phyloP scores from a whole-genome alignment of 1,284 basidiomycete species.

The Salmacisia buchloeana region DNA sequence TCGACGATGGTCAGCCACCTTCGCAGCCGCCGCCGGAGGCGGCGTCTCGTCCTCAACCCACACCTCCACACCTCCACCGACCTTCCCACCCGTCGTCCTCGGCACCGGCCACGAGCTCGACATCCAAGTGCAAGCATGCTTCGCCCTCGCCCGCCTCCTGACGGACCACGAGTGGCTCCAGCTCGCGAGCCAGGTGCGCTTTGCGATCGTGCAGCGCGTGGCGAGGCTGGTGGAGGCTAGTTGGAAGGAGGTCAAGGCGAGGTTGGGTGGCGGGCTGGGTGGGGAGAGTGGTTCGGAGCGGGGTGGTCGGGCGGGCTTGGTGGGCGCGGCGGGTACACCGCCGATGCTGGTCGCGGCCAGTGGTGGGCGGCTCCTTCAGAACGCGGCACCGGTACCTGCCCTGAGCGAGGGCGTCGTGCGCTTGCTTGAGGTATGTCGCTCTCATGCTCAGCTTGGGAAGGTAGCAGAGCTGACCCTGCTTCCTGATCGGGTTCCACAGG shows the following conservation, averaged over 20 bases:
- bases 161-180: constrained; percentile 34
- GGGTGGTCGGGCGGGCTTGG: neutral
- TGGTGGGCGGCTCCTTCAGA: constrained; percentile 12
- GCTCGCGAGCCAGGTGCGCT: constrained; percentile 28
- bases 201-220: constrained; percentile 24
- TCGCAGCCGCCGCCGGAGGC: no score
- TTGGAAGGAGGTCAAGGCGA: neutral
- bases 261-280: neutral
- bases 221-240: constrained; percentile 24
- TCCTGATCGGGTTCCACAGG: no score
- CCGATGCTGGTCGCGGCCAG: constrained; percentile 12
- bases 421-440: constrained; percentile 35
- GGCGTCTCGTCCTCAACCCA: neutral
- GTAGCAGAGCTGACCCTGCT: no score
- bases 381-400: constrained; percentile 13
- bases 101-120: constrained; percentile 10
- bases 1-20: no score
- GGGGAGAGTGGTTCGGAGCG: neutral
- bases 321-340: constrained; percentile 4
- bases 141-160: constrained; percentile 36
- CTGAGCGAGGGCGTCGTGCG: constrained; percentile 30
- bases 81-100: neutral
- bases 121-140: constrained; percentile 37
- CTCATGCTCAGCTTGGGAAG: no score
- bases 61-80: neutral